A percentile compares a stretch with the other conserved stretches of the same genome.
Evolutionary conservation across 139 green algal genomes (phyloP).

Genomic region (Chlamydomonas eustigma): DNA sequence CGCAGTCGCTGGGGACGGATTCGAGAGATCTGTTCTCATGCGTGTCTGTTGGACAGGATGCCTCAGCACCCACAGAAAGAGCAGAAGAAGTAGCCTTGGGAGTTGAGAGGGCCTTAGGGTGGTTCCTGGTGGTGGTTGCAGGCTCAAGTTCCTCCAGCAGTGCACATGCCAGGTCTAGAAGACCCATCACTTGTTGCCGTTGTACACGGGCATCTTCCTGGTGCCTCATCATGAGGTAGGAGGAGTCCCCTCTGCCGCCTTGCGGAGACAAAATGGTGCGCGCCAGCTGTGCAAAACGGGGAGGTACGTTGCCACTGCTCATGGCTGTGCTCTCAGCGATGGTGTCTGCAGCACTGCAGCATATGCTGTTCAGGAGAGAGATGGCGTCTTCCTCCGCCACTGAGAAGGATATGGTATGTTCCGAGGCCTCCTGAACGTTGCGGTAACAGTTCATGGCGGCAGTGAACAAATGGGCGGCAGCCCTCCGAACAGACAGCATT

Average conservation of each 20-base stretch:
- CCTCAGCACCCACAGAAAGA: too few species aligned
- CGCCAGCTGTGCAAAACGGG: neutral
- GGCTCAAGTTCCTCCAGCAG: neutral
- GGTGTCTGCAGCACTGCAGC: neutral
- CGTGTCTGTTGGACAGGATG: too few species aligned
- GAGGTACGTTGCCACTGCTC: neutral
- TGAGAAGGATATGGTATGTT: neutral
- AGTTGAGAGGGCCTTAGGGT: too few species aligned
- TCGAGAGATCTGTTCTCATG: too few species aligned
- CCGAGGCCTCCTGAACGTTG: too few species aligned
- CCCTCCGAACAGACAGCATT: constrained; percentile 8
- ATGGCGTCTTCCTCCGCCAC: neutral
- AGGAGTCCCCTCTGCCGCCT: too few species aligned
- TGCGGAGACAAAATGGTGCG: neutral
- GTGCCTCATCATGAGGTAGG: neutral
- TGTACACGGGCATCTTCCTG: neutral
- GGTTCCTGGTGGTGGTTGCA: neutral
- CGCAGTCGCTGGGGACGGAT: neutral
- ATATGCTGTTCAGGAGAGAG: neutral
- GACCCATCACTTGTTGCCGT: neutral
- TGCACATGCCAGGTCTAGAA: neutral
- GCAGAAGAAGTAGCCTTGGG: too few species aligned
- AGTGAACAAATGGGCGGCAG: constrained; percentile 10
- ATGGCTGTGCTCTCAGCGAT: neutral
- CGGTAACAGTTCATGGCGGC: too few species aligned